A percentile compares a stretch with the other conserved stretches of the same genome.
These are phyloP conservation scores for Boletus sp. DNA, from an alignment of 1,284 basidiomycete species.

Conservation along the genomic window DNA sequence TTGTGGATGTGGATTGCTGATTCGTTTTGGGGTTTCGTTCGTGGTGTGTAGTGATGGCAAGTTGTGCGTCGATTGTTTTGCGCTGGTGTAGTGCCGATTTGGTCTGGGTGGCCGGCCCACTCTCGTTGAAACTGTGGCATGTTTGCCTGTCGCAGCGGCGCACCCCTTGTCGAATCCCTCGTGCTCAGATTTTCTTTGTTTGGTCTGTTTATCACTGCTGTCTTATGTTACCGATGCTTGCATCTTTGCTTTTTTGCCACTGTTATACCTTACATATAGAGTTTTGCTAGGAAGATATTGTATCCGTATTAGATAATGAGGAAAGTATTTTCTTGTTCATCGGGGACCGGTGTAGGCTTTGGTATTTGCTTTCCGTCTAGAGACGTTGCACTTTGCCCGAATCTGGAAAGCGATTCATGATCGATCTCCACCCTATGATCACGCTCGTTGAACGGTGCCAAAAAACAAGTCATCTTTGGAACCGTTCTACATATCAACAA, in stretches of 20 bases:
- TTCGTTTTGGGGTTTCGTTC: neutral
- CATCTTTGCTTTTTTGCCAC: neutral
- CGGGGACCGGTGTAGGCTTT: too few species aligned
- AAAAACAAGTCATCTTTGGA: neutral
- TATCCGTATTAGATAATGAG: conserved; percentile 15
- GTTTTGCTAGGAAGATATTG: conserved; percentile 8
- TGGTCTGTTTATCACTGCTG: neutral
- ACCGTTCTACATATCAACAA: neutral
- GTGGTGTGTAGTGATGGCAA: conserved; percentile 28
- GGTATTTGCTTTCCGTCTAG: neutral
- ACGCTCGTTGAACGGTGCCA: neutral
- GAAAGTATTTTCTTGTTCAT: neutral
- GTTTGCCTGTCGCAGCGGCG: too few species aligned
- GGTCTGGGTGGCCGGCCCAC: too few species aligned
- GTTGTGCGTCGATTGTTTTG: conserved; percentile 32
- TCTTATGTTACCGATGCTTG: conserved; percentile 2
- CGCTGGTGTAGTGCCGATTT: conserved; percentile 14
- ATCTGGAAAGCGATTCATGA: too few species aligned
- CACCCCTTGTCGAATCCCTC: neutral
- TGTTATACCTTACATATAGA: neutral
- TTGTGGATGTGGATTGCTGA: conserved; percentile 6
- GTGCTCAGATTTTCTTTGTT: neutral
- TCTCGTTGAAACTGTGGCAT: too few species aligned
- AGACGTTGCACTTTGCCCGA: too few species aligned
- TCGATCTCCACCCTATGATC: neutral